Conservation (phyloP, 2,329 filamentous ascomycete genomes). For the Scedosporium aurantiacum region DNA sequence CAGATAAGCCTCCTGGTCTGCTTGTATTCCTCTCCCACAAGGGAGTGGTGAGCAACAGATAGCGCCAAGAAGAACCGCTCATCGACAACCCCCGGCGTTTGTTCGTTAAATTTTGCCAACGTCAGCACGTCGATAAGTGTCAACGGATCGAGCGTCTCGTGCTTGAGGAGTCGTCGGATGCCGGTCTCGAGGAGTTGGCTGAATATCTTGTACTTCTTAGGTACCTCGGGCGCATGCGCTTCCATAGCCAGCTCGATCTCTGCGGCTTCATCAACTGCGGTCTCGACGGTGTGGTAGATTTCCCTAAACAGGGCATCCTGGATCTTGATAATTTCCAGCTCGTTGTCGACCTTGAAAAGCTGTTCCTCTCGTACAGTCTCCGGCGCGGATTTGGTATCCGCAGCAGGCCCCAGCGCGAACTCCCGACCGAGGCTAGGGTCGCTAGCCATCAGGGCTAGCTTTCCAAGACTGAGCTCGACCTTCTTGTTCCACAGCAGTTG, state of each 20-base stretch:
- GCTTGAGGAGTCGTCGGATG: constrained; percentile 58
- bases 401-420: constrained; percentile 12
- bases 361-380: constrained; percentile 28
- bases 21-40: constrained; percentile 43
- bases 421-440: constrained; percentile 17
- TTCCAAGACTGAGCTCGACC: constrained; percentile 80
- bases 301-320: constrained; percentile 69
- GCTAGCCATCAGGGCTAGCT: constrained; percentile 64
- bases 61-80: constrained; percentile 66
- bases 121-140: constrained; percentile 68
- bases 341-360: constrained; percentile 45
- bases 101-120: constrained; percentile 40
- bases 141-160: constrained; percentile 58
- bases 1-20: constrained; percentile 59
- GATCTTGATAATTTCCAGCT: constrained; percentile 61
- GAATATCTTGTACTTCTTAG: constrained; percentile 54
- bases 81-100: background rate
- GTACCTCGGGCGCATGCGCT: constrained; percentile 45
- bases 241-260: constrained; percentile 68
- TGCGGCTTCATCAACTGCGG: constrained; percentile 69
- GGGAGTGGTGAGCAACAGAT: constrained; percentile 43
- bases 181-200: constrained; percentile 59
- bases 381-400: constrained; percentile 13
- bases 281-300: constrained; percentile 54
- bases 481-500: constrained; percentile 85